Evolutionary conservation across 176 grass and related monocot genomes (phyloP).

Genomic region (Eleusine coracana): DNA sequence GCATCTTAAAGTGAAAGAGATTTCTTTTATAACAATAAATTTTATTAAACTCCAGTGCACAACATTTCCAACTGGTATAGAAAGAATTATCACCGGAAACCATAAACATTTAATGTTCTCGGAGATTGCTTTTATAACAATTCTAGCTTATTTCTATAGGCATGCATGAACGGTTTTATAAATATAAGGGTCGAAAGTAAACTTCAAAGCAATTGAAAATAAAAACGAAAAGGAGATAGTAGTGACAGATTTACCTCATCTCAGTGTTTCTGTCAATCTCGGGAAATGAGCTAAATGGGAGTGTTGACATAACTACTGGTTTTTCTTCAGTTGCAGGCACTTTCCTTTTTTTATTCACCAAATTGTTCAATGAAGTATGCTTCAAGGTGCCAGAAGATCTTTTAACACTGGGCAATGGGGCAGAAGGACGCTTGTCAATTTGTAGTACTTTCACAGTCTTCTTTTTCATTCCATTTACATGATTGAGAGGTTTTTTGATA

Average conservation of each 20-base stretch:
- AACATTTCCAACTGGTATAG: constrained; percentile 10
- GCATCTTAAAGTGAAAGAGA: constrained; percentile 23
- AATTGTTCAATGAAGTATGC: constrained; percentile 26
- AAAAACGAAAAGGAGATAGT: not conserved
- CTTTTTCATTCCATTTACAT: constrained; percentile 47
- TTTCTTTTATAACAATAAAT: not conserved
- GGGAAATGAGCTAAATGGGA: constrained; percentile 50
- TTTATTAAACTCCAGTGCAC: not conserved
- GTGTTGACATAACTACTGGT: constrained; percentile 6
- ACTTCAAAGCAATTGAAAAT: not conserved
- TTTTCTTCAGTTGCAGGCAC: constrained; percentile 27
- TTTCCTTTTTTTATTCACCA: constrained; percentile 41
- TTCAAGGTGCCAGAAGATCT: constrained; percentile 14
- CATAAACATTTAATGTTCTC: not conserved
- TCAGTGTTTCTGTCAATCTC: constrained; percentile 52
- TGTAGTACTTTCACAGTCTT: constrained; percentile 22
- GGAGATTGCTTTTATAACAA: not conserved
- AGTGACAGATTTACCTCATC: constrained; percentile 39
- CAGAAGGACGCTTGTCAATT: constrained; percentile 32
- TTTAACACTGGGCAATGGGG: constrained; percentile 24
- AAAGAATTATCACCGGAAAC: not conserved
- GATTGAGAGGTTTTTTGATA: constrained; percentile 30
- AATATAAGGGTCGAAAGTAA: not conserved
- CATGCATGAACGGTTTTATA: not conserved
- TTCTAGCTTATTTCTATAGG: constrained; percentile 3